A percentile compares a stretch with the other conserved stretches of the same genome.
Conservation (phyloP, 768 basidiomycete genomes). For the Tremella mesenterica region DNA sequence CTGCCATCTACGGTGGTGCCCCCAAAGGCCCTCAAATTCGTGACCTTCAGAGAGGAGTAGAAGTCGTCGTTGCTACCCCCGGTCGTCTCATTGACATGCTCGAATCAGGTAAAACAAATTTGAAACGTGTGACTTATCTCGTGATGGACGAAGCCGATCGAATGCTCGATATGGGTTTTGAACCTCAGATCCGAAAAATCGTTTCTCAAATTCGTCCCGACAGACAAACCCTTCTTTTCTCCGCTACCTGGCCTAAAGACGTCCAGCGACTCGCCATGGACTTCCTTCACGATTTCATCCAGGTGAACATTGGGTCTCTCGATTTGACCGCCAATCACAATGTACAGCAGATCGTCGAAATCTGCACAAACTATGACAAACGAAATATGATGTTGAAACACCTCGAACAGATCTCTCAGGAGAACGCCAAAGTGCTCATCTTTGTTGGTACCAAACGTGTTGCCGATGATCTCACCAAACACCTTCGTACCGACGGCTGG, state of each 20-base stretch:
- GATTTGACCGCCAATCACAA: constrained; percentile 98
- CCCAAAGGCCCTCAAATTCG: constrained; percentile 98
- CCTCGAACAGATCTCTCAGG: constrained; percentile 87
- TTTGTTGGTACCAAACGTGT: constrained; percentile 97
- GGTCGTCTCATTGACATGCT: constrained; percentile 99
- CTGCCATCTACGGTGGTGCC: constrained; percentile 96
- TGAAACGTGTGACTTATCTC: constrained; percentile 89
- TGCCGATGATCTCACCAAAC: constrained; percentile 95
- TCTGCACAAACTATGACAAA: constrained; percentile 96
- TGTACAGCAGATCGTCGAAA: constrained; percentile 88
- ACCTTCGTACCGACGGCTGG: constrained; percentile 93
- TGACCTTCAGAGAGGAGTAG: constrained; percentile 91
- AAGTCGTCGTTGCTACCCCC: constrained; percentile 99
- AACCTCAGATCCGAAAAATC: constrained; percentile 98
- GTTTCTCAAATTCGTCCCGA: constrained; percentile 95
- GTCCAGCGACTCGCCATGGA: constrained; percentile 98
- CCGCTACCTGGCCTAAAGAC: constrained; percentile 99
- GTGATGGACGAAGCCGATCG: constrained; percentile 99
- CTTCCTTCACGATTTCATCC: constrained; percentile 91
- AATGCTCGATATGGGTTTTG: constrained; percentile 99
- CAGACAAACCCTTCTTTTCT: constrained; percentile 98
- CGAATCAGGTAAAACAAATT: constrained; percentile 89
- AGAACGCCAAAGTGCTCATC: constrained; percentile 97
- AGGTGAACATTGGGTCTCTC: constrained; percentile 98
- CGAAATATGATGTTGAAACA: constrained; percentile 92